Evolutionary conservation across 441 rosid genomes (phyloP), one percentile per base, ranked within the genome.

Genomic region (Mallotus japonicus): DNA sequence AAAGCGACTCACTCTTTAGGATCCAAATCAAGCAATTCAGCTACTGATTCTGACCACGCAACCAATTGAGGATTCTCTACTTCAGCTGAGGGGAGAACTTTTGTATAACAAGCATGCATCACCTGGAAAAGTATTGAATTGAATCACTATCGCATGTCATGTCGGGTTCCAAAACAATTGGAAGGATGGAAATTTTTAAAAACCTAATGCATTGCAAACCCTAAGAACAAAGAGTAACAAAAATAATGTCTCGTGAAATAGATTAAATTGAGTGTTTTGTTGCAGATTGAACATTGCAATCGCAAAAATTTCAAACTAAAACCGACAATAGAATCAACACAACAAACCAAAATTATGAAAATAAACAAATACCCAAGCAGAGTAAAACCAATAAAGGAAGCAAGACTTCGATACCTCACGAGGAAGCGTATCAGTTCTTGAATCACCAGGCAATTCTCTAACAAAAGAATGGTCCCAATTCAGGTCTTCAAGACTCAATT

Each of bases 391-490:
- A 64, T 20, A 17, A 69, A 17, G 8, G 70, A 63, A 63, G 42
- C 72, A 10, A 42, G 12, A 62, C 5, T 49, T 32, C 59, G 67
- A 15, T 42, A 90, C 98, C 97, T 95, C 86, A 55, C 99, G 99
- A 0, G 95, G 95, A 77, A 86, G 72, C 6, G 77, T 69, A 78
- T 91, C 91, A 76, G 69, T 82, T 77, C 90, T 80, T 0, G 93
- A 84, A 79, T 95, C 99, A 61, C 93, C 95, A 34, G 99, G 99
- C 83, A 95, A 69, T 62, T 83, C 97, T 71, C 85, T 77, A 69
- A 93, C 92, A 76, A 95, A 93, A 6, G 99, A 95, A 75, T 93
- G 83, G 77, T 95, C 95, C 98, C 98, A 95, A 58, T 86, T 85
- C 67, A 91, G 92, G 80, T 90, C 97, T 72, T 95, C 92, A 28